Percentiles rank a stretch among this genome's conserved stretches.
phyloP scores from a whole-genome alignment of 2,329 filamentous ascomycete genomes.

The Venturia pyrina region DNA sequence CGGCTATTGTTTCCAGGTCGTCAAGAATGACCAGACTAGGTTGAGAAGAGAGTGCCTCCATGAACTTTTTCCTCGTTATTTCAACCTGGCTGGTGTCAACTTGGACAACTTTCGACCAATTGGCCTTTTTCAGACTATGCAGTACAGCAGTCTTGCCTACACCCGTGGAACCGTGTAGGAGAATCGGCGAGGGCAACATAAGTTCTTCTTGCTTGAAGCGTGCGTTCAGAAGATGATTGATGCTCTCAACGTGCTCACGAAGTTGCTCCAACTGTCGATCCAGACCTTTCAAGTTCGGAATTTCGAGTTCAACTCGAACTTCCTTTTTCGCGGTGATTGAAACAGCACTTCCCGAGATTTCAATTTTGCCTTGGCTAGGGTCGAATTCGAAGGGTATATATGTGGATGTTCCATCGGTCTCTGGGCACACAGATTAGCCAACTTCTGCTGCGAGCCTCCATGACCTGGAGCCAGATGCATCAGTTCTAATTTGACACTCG shows the following conservation, averaged over 20 bases:
- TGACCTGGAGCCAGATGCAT: neutral
- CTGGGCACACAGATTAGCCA: conserved; percentile 13
- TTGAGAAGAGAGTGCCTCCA: conserved; percentile 55
- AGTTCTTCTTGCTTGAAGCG: conserved; percentile 26
- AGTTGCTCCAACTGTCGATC: conserved; percentile 12
- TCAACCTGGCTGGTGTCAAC: conserved; percentile 40
- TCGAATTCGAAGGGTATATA: conserved; percentile 17
- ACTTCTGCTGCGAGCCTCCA: neutral
- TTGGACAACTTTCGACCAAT: conserved; percentile 60
- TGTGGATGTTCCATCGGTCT: conserved; percentile 13
- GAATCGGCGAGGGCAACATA: conserved; percentile 40
- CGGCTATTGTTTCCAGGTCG: conserved; percentile 60
- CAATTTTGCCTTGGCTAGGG: conserved; percentile 9
- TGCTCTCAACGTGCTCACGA: neutral
- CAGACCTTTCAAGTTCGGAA: conserved; percentile 17
- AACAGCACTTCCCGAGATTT: neutral
- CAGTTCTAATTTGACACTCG: too few species aligned
- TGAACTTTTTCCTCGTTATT: conserved; percentile 58
- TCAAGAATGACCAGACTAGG: conserved; percentile 76
- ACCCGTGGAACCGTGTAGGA: conserved; percentile 61
- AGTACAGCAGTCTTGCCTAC: conserved; percentile 77
- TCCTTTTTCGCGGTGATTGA: neutral
- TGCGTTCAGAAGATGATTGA: neutral
- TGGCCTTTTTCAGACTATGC: conserved; percentile 50
- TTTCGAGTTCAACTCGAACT: conserved; percentile 36